Evolutionary conservation across 345 rosid species (phyloP).

Genomic region (Abelmoschus esculentus): DNA sequence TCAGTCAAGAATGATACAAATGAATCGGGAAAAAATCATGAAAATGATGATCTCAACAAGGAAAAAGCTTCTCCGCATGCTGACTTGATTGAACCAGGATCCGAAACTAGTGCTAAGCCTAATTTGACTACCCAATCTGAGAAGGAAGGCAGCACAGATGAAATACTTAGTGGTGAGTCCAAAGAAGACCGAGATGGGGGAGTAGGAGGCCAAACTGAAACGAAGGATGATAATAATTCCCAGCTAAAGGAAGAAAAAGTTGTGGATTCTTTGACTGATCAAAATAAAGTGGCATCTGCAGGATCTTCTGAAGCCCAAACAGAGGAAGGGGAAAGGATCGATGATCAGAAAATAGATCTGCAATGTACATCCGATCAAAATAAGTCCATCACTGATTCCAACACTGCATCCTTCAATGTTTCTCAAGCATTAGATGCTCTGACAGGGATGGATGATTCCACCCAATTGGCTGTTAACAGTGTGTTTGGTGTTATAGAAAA

Average conservation of each 20-base stretch:
- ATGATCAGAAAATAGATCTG: conserved; percentile 39
- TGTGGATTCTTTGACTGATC: conserved; percentile 35
- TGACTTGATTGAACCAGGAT: conserved; percentile 19
- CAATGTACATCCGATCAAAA: conserved; percentile 39
- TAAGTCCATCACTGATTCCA: conserved; percentile 34
- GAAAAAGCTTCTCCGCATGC: conserved; percentile 29
- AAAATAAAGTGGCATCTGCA: conserved; percentile 31
- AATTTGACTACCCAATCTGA: conserved; percentile 21
- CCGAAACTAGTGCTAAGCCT: conserved; percentile 6
- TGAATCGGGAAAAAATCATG: conserved; percentile 35
- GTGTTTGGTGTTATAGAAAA: conserved; percentile 90
- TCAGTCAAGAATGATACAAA: conserved; percentile 24
- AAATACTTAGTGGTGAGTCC: conserved; percentile 26
- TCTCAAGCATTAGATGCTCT: conserved; percentile 79
- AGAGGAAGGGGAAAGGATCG: conserved; percentile 40
- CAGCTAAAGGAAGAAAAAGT: conserved; percentile 41
- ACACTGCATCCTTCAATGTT: conserved; percentile 42
- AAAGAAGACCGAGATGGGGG: conserved; percentile 33
- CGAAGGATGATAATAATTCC: conserved; percentile 23
- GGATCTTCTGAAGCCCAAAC: conserved; percentile 42
- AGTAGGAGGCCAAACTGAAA: conserved; percentile 24
- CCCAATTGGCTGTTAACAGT: conserved; percentile 92
- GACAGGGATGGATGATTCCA: conserved; percentile 89
- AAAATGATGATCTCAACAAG: conserved; percentile 25
- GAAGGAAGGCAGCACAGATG: conserved; percentile 27